Percentiles rank a stretch among this genome's conserved stretches.
Evolutionary conservation across 345 rosid species (phyloP).

Genomic region (Ceriops decandra): DNA sequence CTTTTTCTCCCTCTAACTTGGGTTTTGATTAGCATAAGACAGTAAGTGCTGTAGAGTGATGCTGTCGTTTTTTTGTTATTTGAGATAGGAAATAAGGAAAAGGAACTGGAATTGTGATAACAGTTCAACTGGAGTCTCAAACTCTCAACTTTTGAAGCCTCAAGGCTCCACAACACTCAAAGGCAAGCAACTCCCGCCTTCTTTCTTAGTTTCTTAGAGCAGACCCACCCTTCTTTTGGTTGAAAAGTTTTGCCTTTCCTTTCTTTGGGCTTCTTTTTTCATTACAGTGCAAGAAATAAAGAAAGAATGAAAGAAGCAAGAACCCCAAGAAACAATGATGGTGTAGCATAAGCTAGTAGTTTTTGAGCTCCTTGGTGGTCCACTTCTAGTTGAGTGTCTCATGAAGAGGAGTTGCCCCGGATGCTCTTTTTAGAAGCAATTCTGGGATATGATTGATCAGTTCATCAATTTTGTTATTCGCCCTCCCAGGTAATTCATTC

Average conservation of each 20-base stretch:
- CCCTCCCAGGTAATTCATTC: conserved; percentile 73
- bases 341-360: background rate
- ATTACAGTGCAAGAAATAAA: background rate
- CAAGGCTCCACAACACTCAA: background rate
- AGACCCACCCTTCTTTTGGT: background rate
- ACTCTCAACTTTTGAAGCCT: background rate
- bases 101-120: background rate
- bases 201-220: background rate
- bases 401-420: background rate
- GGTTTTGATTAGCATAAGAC: too few relatives aligned
- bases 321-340: background rate
- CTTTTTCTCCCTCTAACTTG: too few relatives aligned
- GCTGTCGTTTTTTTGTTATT: too few relatives aligned
- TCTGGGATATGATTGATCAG: conserved; percentile 76
- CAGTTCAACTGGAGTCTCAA: background rate
- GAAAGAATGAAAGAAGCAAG: background rate
- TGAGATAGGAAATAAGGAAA: background rate
- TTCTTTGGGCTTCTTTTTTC: background rate
- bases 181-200: background rate
- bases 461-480: conserved; percentile 97
- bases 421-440: conserved; percentile 7
- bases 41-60: too few relatives aligned
- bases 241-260: background rate
- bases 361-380: background rate
- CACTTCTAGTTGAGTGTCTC: conserved; percentile 2